Conservation (phyloP, 371 early-diverging fungal species). For the Cokeromyces recurvatus region DNA sequence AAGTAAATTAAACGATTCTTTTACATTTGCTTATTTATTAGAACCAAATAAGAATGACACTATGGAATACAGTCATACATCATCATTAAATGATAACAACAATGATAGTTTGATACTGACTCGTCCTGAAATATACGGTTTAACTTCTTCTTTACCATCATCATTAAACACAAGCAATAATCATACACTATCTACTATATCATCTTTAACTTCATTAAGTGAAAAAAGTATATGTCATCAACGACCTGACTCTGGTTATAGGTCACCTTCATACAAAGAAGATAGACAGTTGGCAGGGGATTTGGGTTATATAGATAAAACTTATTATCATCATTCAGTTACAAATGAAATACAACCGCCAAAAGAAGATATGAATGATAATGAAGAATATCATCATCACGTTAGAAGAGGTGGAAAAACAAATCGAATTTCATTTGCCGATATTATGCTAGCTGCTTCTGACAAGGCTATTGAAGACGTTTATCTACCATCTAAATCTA, state of each 20-base stretch:
- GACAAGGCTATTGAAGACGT: constrained; percentile 10
- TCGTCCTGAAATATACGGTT: not conserved
- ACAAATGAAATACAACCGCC: not conserved
- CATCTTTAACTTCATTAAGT: no score
- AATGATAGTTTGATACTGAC: not conserved
- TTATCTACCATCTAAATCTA: constrained; percentile 7
- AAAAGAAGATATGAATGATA: not conserved
- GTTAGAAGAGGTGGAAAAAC: no score
- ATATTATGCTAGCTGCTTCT: constrained; percentile 2
- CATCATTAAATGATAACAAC: not conserved
- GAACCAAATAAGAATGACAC: not conserved
- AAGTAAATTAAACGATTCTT: constrained; percentile 11
- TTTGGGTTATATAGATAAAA: constrained; percentile 12
- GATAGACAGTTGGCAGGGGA: constrained; percentile 7
- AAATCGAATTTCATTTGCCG: constrained; percentile 12
- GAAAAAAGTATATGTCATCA: not conserved
- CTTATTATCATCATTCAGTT: constrained; percentile 4
- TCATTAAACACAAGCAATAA: not conserved
- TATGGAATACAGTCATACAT: constrained; percentile 1
- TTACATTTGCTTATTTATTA: constrained; percentile 9
- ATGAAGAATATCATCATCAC: not conserved
- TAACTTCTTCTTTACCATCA: not conserved
- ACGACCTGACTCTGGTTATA: constrained; percentile 12
- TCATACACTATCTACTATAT: no score
- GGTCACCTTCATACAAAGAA: not conserved